Evolutionary conservation across 352 stramenopile species (phyloP).

Genomic region (Hyaloperonospora arabidopsidis): DNA sequence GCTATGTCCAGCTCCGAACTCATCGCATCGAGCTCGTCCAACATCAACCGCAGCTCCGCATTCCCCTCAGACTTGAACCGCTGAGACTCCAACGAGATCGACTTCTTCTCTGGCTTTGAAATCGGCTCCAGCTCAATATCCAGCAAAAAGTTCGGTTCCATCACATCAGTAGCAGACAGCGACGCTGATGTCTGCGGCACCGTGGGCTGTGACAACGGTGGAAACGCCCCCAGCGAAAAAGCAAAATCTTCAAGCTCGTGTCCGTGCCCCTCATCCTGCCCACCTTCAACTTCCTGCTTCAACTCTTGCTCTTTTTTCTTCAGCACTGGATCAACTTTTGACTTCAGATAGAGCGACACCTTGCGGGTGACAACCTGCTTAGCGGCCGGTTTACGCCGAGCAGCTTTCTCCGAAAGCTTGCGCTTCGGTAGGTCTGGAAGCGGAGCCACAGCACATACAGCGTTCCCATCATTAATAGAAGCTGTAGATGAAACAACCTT

Average conservation of each 20-base stretch:
- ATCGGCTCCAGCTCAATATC: conserved; percentile 33
- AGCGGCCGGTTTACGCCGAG: conserved; percentile 15
- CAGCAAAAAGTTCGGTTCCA: conserved; percentile 34
- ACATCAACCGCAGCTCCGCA: conserved; percentile 30
- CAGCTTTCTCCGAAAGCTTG: conserved; percentile 24
- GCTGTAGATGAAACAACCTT: no score
- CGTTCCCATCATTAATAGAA: not conserved
- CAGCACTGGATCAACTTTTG: conserved; percentile 13
- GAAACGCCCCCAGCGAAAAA: conserved; percentile 16
- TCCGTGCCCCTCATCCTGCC: conserved; percentile 12
- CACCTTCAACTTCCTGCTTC: conserved; percentile 11
- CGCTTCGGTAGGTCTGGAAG: conserved; percentile 16
- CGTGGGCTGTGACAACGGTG: conserved; percentile 16
- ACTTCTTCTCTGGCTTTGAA: conserved; percentile 22
- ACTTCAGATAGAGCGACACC: conserved; percentile 27
- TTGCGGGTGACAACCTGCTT: conserved; percentile 27
- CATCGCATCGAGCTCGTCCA: conserved; percentile 38
- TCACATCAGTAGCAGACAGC: conserved; percentile 3
- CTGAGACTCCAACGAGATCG: conserved; percentile 14
- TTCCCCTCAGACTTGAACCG: conserved; percentile 21
- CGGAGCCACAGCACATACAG: not conserved
- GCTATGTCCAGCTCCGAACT: conserved; percentile 26
- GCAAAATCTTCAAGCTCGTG: conserved; percentile 12
- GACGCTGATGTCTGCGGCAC: conserved; percentile 8
- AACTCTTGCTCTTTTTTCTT: conserved; percentile 13